A percentile compares a stretch with the other conserved stretches of the same genome.
Conservation (phyloP, 441 rosid species). For the Hura crepitans region DNA sequence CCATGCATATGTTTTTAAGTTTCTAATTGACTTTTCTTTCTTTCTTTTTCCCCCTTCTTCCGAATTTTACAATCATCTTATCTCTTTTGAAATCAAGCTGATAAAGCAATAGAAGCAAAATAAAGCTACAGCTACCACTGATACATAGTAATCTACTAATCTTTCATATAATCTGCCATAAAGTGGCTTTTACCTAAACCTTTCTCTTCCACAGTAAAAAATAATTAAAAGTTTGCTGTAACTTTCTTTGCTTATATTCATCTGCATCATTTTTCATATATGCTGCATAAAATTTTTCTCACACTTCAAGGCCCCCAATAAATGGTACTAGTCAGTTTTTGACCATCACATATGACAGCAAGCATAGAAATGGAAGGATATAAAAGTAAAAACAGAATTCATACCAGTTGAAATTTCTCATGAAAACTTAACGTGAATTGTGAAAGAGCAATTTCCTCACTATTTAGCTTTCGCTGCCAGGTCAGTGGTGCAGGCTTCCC, state of each 20-base stretch:
- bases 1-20: not conserved
- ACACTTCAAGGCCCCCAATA: not conserved
- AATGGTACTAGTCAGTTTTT: not conserved
- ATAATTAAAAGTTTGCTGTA: not conserved
- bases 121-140: not conserved
- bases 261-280: not conserved
- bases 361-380: not conserved
- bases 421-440: conserved; percentile 45
- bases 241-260: not conserved
- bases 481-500: conserved; percentile 66
- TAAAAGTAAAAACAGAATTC: conserved; percentile 8
- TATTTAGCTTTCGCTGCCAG: conserved; percentile 65
- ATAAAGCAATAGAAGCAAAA: not conserved
- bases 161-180: not conserved
- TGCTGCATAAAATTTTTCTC: not conserved
- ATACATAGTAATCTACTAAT: not conserved
- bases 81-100: not conserved
- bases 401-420: conserved; percentile 68
- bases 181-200: not conserved
- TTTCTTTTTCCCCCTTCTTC: not conserved
- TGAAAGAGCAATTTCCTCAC: conserved; percentile 34
- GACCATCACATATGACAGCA: not conserved
- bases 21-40: not conserved
- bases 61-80: not conserved
- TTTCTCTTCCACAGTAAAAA: not conserved